Conservation (phyloP, 441 rosid genomes). For the Erysimum cheiri region DNA sequence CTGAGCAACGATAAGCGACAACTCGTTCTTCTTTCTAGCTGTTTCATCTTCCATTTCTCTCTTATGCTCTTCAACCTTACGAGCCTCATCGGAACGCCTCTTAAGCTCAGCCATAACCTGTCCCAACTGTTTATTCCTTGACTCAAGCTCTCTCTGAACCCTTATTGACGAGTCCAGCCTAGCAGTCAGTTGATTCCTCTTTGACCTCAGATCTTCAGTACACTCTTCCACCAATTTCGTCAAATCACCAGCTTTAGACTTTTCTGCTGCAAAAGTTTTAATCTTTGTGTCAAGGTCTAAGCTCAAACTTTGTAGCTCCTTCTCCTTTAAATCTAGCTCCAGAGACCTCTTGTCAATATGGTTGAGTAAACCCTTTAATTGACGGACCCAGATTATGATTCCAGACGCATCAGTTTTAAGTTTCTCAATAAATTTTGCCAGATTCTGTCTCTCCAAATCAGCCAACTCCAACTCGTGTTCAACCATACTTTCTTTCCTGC, state of each 20-base stretch:
- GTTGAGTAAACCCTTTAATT: slow-evolving; percentile 6
- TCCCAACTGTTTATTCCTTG: not conserved
- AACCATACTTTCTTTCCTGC: not conserved
- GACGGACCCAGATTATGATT: not conserved
- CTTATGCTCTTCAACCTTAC: not conserved
- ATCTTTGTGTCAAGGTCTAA: slow-evolving; percentile 14
- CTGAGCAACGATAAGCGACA: not conserved
- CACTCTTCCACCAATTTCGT: slow-evolving; percentile 22
- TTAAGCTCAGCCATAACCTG: not conserved
- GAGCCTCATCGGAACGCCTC: slow-evolving; percentile 14
- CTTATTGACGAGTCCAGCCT: not conserved
- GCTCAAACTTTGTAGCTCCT: slow-evolving; percentile 5
- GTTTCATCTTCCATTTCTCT: slow-evolving; percentile 18
- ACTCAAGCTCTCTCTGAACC: slow-evolving; percentile 14
- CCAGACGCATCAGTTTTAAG: slow-evolving; percentile 8
- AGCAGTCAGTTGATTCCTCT: not conserved
- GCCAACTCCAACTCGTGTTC: not conserved
- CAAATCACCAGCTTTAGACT: slow-evolving; percentile 23
- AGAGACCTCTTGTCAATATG: not conserved
- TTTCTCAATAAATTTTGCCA: not conserved
- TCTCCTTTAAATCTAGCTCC: slow-evolving; percentile 22
- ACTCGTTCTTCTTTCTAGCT: not conserved
- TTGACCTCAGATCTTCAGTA: slow-evolving; percentile 12
- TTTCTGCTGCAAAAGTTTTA: slow-evolving; percentile 1
- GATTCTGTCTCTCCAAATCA: slow-evolving; percentile 12